Conservation (phyloP, 352 stramenopile species). For the Phytophthora capsici region DNA sequence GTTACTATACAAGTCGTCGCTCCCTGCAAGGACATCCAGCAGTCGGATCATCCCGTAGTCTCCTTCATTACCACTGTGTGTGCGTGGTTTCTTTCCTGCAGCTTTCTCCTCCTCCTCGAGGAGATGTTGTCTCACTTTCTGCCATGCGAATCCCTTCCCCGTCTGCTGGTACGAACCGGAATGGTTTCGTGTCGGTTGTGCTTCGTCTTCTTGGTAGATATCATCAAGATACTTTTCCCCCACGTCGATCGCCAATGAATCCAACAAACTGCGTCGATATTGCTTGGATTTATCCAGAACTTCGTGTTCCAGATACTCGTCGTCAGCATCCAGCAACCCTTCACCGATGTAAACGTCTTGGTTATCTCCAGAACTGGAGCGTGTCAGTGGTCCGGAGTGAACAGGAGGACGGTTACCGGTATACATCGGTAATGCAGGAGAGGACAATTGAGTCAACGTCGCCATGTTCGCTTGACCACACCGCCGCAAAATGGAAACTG, state of each 20-base stretch:
- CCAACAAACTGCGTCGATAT: conserved; percentile 60
- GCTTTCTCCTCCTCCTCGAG: conserved; percentile 42
- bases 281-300: conserved; percentile 24
- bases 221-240: conserved; percentile 68
- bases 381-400: neutral
- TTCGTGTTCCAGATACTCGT: neutral
- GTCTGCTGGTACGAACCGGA: neutral
- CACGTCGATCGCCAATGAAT: conserved; percentile 66
- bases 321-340: neutral
- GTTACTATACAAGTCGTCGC: conserved; percentile 3
- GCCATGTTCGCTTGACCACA: neutral
- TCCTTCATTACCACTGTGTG: conserved; percentile 8
- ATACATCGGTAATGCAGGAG: neutral
- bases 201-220: conserved; percentile 58
- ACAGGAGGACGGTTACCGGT: neutral
- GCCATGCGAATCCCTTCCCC: conserved; percentile 39
- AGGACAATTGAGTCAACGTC: neutral
- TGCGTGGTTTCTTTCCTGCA: conserved; percentile 5
- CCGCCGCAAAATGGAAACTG: neutral
- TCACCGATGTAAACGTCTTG: conserved; percentile 5
- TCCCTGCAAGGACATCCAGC: neutral
- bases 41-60: neutral
- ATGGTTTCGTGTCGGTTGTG: conserved; percentile 20
- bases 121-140: conserved; percentile 45
- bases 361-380: neutral